phyloP scores from a whole-genome alignment of 805 yeast species.

The Priceomyces fermenticarens region DNA sequence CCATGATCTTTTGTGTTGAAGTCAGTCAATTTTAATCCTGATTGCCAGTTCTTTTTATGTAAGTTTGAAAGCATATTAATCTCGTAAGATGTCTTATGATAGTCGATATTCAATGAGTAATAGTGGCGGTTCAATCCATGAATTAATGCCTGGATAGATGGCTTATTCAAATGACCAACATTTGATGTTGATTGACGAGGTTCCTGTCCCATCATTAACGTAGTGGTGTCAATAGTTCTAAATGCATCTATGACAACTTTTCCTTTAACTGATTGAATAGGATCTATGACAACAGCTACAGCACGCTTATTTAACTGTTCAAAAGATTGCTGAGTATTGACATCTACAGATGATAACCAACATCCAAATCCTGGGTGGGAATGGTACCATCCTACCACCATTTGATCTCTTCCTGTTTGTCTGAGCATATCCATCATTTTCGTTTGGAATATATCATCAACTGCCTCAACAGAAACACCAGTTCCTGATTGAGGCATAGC shows the following conservation, averaged over 20 bases:
- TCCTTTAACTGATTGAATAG: constrained; percentile 97
- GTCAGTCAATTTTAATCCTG: constrained; percentile 77
- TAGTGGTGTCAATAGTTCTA: constrained; percentile 83
- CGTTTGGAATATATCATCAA: constrained; percentile 97
- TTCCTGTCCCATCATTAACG: constrained; percentile 93
- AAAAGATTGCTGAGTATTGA: constrained; percentile 95
- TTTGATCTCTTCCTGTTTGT: constrained; percentile 98
- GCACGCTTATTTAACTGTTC: constrained; percentile 95
- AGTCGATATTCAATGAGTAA: constrained; percentile 92
- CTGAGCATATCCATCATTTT: constrained; percentile 99
- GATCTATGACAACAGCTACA: constrained; percentile 97
- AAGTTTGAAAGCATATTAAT: constrained; percentile 90
- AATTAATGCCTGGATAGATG: constrained; percentile 92
- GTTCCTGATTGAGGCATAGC: constrained; percentile 99
- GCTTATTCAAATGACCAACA: constrained; percentile 91
- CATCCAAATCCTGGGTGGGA: constrained; percentile 99
- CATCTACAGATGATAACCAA: constrained; percentile 97
- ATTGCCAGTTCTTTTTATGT: constrained; percentile 95
- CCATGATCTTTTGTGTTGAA: constrained; percentile 73
- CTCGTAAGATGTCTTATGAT: constrained; percentile 87
- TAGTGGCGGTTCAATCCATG: constrained; percentile 97
- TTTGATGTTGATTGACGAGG: constrained; percentile 97
- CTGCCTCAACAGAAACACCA: constrained; percentile 98
- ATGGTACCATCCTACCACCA: constrained; percentile 99
- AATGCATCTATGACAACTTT: constrained; percentile 99